Base-by-base conservation (phyloP, 1,139 yeast genomes). In the Yarrowia galli region DNA sequence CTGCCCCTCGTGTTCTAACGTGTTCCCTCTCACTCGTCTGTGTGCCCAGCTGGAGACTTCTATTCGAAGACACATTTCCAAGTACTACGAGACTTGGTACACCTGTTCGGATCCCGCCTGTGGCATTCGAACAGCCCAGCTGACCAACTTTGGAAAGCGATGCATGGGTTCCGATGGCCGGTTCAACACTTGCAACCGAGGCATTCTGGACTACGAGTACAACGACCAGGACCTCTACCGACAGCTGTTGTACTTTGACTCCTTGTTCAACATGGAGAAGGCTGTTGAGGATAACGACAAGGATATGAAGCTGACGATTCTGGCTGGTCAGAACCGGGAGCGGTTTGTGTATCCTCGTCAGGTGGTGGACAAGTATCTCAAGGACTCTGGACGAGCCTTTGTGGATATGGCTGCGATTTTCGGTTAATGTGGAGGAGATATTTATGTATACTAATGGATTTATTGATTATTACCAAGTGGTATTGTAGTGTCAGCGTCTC, bases 321-420 rank as follows among this genome's bases (percentile, higher is more conserved):
- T 92, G 65, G 89, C 91, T 0, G 97, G 91, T 75, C 96, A 91
- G 74, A 92, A 92, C 75, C 81, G 93, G 67, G 86, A 80, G 18
- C 74, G 85, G 43, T 89, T 93, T 74, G 83, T 78, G n/a, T 73
- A 79, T 15, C 84, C 87, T 71, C 82, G 85, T 66, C 80, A 81
- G n/a, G 88, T 92, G 8, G 89, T 91, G 0, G 85, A 86, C 71
- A 88, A 88, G 77, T 95, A 95, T 74, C 80, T 95, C 74, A 82
- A 82, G 67, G 91, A 91, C 71, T 91, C 96, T 79, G 98, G 97
- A 15, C 88, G 98, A 73, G 85, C 98, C 67, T 93, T 89, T 77
- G 98, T 95, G 58, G 92, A 92, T 75, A 88, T 95, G 92, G 88
- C 89, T 10, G 82, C 86, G 43, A 88, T 92, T 45, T 95, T 95